These are phyloP conservation scores for Solanum medicagineum DNA, from an alignment of 257 asterid genomes.

Conservation along the genomic window DNA sequence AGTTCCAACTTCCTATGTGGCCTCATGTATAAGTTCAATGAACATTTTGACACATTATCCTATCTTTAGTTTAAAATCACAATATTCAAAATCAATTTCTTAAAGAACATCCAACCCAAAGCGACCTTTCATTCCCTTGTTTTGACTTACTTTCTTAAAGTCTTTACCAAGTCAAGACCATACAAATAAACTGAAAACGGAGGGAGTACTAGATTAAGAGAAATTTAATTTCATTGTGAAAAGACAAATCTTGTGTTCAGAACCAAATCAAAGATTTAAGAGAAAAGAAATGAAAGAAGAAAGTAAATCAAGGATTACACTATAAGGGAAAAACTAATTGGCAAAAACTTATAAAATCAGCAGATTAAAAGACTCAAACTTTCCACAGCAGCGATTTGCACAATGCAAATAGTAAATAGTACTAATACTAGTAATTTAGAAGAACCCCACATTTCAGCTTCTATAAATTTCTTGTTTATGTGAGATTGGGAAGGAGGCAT, in stretches of 20 bases:
- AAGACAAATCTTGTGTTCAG: neutral
- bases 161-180: neutral
- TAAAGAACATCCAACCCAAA: no score
- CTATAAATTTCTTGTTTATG: neutral
- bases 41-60: neutral
- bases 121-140: neutral
- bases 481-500: neutral
- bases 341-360: neutral
- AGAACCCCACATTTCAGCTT: slow-evolving; percentile 1
- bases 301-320: neutral
- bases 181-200: neutral
- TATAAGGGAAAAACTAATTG: neutral
- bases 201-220: neutral
- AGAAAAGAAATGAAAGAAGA: neutral
- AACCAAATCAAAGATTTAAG: neutral
- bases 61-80: neutral
- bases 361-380: neutral
- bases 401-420: neutral
- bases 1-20: neutral
- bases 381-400: neutral
- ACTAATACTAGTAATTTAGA: neutral
- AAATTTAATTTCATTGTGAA: neutral
- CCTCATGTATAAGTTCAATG: neutral
- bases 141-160: neutral
- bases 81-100: neutral